Evolutionary conservation across 2,329 filamentous ascomycete species (phyloP), one percentile per base, ranked within the genome.

Genomic region (Coniella lustricola): DNA sequence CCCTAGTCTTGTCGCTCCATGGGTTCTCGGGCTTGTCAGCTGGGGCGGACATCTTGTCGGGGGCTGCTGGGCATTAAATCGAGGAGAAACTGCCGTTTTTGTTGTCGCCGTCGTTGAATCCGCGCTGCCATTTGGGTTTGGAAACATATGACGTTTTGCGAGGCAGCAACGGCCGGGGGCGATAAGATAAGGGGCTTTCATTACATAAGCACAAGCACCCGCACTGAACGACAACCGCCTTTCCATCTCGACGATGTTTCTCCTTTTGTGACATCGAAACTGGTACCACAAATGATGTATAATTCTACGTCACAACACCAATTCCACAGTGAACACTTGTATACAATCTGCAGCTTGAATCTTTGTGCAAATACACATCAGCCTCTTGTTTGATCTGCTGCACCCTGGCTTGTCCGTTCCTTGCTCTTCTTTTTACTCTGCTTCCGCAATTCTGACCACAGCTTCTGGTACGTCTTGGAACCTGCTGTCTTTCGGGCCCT

Each of bases 1-100:
- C 66, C 60, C 79, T 81, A 48, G 75, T 78, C 51, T 82, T 71
- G 53, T 76, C 71, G 57, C 73, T 71, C 75, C 81, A 84, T 1
- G 77, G 74, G 20, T 70, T 63, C 48, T 61, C 50, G 29, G 31
- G 20, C 10, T 50, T 53, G 32, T 50, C 48, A 50, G 40, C 48
- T 47, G 32, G 31, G 40, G 39, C 25, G 44, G 50, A 8, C 50
- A 53, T 53, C 8, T 17, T 50, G 50, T 41, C 40, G 35, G n/a
- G 36, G 40, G 44, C 32, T n/a, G 39, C 31, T 18, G 36, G 25
- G 48, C 50, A 50, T 53, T 39, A 37, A 47, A 32, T 13, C 12
- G 3, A 3, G 3, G 14, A n/a, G n/a, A n/a, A n/a, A n/a, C n/a
- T n/a, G n/a, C n/a, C n/a, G n/a, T n/a, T n/a, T n/a, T 34, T 22